Base-by-base conservation (phyloP, 495 filamentous ascomycete species). In the Thermochaetoides thermophila region DNA sequence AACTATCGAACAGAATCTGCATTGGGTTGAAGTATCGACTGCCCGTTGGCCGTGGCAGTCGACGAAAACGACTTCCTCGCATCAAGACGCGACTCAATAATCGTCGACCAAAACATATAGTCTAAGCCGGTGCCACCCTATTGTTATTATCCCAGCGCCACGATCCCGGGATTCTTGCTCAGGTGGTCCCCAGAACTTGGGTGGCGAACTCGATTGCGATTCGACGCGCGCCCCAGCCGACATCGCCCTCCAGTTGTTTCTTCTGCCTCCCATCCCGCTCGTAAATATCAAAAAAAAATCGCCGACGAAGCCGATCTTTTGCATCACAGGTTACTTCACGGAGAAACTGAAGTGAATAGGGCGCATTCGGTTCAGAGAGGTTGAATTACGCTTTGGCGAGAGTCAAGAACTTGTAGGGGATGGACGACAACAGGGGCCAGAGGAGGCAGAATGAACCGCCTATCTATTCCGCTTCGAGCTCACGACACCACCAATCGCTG, bases 391-490 rank as follows among this genome's bases (percentile, higher is more conserved):
- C 52, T 49, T 52, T 47, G 39, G 50, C n/a, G n/a, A n/a, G n/a
- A n/a, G n/a, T n/a, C n/a, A n/a, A n/a, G n/a, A 61, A 18, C 6
- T 27, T 12, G 40, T 52, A 59, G 64, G 73, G 62, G 32, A 83
- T 84, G 78, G 78, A 81, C 66, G 74, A 78, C 60, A 68, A 74
- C 49, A 59, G 60, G 48, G 66, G 64, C 40, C 69, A 66, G 53
- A 66, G 73, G 55, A 74, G 78, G 69, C 76, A 74, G 58, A 69
- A 79, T 67, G 77, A 79, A 47, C 61, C 68, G 53, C 63, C 71
- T 38, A 47, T 41, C 19, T 57, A 60, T 39, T 39, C 52, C 29
- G 40, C 55, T 50, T 53, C 57, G 30, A 63, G 56, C 40, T 41
- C 55, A 23, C 55, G 63, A 40, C 68, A 63, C 40, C 44, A 55